phyloP scores from a whole-genome alignment of 2,329 filamentous ascomycete genomes.

The Ramularia collo-cygni region DNA sequence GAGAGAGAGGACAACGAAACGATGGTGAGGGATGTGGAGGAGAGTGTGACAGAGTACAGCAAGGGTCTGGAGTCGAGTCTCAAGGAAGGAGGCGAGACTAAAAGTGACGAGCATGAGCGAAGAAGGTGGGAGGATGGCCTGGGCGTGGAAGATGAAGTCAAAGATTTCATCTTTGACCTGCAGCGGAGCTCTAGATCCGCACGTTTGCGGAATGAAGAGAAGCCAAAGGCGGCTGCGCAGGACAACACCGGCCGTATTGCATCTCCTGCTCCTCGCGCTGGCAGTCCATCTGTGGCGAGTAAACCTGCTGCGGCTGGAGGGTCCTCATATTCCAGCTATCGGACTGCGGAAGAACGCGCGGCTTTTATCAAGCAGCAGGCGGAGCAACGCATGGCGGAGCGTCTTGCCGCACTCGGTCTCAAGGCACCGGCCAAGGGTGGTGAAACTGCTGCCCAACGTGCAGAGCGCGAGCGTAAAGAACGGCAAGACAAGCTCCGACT shows the following conservation, averaged over 20 bases:
- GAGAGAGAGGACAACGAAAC: slow-evolving; percentile 92
- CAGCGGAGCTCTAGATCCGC: slow-evolving; percentile 77
- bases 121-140: slow-evolving; percentile 93
- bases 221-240: slow-evolving; percentile 16
- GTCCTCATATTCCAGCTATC: slow-evolving; percentile 73
- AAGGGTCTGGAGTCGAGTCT: slow-evolving; percentile 78
- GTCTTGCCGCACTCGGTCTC: slow-evolving; percentile 85
- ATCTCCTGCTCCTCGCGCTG: slow-evolving; percentile 23
- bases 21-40: slow-evolving; percentile 95
- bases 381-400: slow-evolving; percentile 92
- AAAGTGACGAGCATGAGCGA: slow-evolving; percentile 78
- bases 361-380: slow-evolving; percentile 97
- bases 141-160: slow-evolving; percentile 92
- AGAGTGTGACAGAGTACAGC: slow-evolving; percentile 85
- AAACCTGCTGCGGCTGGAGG: slow-evolving; percentile 36
- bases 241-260: slow-evolving; percentile 26
- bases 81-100: slow-evolving; percentile 70
- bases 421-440: slow-evolving; percentile 69
- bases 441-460: slow-evolving; percentile 74
- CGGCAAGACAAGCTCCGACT: slow-evolving; percentile 78
- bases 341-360: slow-evolving; percentile 86
- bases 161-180: slow-evolving; percentile 95
- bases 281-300: slow-evolving; percentile 25
- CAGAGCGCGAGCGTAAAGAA: slow-evolving; percentile 82
- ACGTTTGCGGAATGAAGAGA: slow-evolving; percentile 58